These are phyloP conservation scores for Phytophthora pluvialis DNA, from an alignment of 352 stramenopile species.

Conservation along the genomic window DNA sequence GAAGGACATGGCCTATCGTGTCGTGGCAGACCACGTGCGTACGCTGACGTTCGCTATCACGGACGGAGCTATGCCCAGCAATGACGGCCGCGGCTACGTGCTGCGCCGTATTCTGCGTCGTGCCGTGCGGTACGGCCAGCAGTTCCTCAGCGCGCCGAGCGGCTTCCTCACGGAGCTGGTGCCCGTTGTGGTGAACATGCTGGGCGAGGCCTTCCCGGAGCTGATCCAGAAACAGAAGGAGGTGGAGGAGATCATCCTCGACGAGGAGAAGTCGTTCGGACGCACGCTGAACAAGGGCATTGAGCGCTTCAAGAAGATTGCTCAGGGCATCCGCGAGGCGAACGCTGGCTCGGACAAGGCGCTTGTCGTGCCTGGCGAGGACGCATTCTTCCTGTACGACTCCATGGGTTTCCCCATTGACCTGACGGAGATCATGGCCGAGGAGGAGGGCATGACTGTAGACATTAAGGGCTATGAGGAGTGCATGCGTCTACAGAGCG, in stretches of 20 bases:
- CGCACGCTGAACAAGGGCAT: conserved; percentile 95
- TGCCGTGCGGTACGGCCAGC: conserved; percentile 97
- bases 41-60: conserved; percentile 98
- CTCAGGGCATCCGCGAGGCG: conserved; percentile 65
- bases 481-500: conserved; percentile 92
- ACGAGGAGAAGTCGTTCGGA: conserved; percentile 97
- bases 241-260: conserved; percentile 95
- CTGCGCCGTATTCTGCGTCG: conserved; percentile 97
- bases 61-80: conserved; percentile 96
- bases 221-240: conserved; percentile 91
- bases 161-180: conserved; percentile 97
- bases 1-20: conserved; percentile 93
- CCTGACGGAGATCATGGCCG: conserved; percentile 98
- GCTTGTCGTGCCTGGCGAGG: conserved; percentile 91
- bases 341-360: conserved; percentile 56
- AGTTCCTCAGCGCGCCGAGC: conserved; percentile 95
- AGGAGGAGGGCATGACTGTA: conserved; percentile 94
- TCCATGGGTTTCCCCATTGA: conserved; percentile 99
- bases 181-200: conserved; percentile 93
- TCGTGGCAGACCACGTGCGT: conserved; percentile 98
- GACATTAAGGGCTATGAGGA: conserved; percentile 95
- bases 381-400: conserved; percentile 99
- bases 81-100: conserved; percentile 98
- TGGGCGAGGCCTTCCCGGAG: conserved; percentile 96
- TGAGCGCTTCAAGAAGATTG: conserved; percentile 91